Evolutionary conservation across 148 eudicot species (phyloP).

Genomic region (Simmondsia chinensis): DNA sequence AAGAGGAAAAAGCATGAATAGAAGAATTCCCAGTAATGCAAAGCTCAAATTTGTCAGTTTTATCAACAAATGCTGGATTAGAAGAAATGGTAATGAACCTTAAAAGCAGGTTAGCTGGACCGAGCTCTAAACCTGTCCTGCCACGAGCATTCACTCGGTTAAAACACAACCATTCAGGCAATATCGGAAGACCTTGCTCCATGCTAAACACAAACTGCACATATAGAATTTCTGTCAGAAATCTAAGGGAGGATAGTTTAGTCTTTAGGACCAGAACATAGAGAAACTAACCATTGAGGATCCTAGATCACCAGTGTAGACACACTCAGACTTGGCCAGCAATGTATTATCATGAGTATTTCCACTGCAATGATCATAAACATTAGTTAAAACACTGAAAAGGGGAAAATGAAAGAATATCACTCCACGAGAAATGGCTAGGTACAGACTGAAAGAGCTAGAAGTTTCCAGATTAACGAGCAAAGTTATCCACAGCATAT

Average conservation of each 20-base stretch:
- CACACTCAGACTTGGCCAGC: slow-evolving; percentile 84
- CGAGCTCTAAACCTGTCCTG: slow-evolving; percentile 66
- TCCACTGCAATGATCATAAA: slow-evolving; percentile 47
- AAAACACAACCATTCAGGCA: slow-evolving; percentile 81
- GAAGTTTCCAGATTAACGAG: background rate
- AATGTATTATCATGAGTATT: slow-evolving; percentile 78
- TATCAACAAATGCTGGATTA: no score
- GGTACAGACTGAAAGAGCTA: background rate
- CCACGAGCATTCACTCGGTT: slow-evolving; percentile 87
- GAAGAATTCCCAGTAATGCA: background rate
- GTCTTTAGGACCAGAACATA: background rate
- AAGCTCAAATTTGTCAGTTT: no score
- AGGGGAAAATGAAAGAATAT: background rate
- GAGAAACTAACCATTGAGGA: slow-evolving; percentile 77
- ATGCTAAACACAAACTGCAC: slow-evolving; percentile 82
- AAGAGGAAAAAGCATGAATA: background rate
- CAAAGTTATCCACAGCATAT: background rate
- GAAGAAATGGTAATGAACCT: slow-evolving; percentile 34
- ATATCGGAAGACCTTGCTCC: slow-evolving; percentile 95
- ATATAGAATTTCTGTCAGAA: slow-evolving; percentile 1
- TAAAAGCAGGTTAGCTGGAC: slow-evolving; percentile 58
- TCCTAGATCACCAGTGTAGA: slow-evolving; percentile 88
- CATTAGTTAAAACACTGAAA: background rate
- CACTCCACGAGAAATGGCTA: background rate
- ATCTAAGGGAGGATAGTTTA: background rate